Conservation (phyloP, 2,329 filamentous ascomycete species). For the Sporothrix phasma region DNA sequence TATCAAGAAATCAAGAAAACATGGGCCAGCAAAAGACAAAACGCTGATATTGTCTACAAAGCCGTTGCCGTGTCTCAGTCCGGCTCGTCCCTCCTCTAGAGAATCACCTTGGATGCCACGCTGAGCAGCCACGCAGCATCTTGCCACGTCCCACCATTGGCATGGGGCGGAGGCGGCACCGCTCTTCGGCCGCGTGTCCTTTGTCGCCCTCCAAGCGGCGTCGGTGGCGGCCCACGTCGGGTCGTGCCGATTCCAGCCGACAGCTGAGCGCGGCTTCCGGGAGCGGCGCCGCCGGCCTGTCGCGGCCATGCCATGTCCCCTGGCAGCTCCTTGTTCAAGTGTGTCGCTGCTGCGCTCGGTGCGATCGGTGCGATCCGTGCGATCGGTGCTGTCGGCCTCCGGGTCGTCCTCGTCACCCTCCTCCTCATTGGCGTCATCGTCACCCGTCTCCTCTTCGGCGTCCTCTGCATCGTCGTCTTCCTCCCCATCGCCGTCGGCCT, state of each 20-base stretch:
- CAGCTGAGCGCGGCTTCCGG: background rate
- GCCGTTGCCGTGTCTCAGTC: background rate
- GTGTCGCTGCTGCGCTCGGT: background rate
- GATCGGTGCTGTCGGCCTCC: constrained; percentile 17
- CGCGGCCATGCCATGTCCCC: constrained; percentile 25
- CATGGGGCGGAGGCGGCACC: constrained; percentile 39
- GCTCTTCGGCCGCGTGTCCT: constrained; percentile 33
- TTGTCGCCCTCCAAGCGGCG: constrained; percentile 32
- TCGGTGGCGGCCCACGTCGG: constrained; percentile 4
- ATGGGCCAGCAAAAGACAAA: no score
- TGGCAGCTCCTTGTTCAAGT: background rate
- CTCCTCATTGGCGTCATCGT: constrained; percentile 29
- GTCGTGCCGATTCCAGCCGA: constrained; percentile 4
- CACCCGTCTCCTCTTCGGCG: constrained; percentile 30
- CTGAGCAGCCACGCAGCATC: constrained; percentile 59
- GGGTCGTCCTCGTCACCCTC: constrained; percentile 25
- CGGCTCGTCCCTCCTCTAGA: constrained; percentile 29
- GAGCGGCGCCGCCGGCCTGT: constrained; percentile 27
- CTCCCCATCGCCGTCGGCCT: constrained; percentile 43
- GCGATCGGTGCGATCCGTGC: constrained; percentile 15
- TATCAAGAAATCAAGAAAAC: no score
- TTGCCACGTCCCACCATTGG: constrained; percentile 52
- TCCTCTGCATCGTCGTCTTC: constrained; percentile 31
- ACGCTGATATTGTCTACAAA: background rate
- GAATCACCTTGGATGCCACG: constrained; percentile 52